Evolutionary conservation across 306 rosid genomes (phyloP).

Genomic region (Citrullus amarus): DNA sequence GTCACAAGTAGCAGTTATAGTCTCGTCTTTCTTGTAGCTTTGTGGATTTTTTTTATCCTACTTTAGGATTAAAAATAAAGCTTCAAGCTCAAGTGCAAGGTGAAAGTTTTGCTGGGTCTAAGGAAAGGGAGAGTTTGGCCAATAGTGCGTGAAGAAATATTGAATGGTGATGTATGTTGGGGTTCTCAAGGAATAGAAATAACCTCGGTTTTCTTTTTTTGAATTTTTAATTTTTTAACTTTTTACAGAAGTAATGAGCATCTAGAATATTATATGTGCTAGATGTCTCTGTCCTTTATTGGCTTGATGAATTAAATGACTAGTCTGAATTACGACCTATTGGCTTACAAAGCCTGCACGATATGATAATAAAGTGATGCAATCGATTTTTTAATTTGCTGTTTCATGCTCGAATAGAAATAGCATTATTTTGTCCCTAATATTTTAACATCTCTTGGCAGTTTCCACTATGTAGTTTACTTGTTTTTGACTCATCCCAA

Average conservation of each 20-base stretch:
- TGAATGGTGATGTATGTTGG: too few species aligned
- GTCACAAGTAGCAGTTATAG: background rate
- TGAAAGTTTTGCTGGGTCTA: too few species aligned
- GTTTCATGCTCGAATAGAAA: background rate
- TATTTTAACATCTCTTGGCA: constrained; percentile 19
- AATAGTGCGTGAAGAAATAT: too few species aligned
- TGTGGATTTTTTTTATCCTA: too few species aligned
- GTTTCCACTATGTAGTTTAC: constrained; percentile 58
- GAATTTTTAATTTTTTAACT: too few species aligned
- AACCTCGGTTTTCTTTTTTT: too few species aligned
- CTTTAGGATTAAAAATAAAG: too few species aligned
- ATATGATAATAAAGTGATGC: background rate
- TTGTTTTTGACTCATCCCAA: constrained; percentile 58
- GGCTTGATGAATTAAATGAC: background rate
- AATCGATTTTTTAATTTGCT: background rate
- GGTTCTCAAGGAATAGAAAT: too few species aligned
- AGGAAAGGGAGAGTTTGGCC: too few species aligned
- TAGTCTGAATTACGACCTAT: background rate
- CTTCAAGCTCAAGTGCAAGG: too few species aligned
- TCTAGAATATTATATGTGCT: background rate
- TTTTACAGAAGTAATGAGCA: too few species aligned
- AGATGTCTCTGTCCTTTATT: background rate
- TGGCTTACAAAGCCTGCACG: background rate
- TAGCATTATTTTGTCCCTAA: background rate
- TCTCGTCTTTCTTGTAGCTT: too few species aligned